A percentile compares a stretch with the other conserved stretches of the same genome.
These are phyloP conservation scores for Acacia acuminata DNA, from an alignment of 306 rosid species.

Conservation along the genomic window DNA sequence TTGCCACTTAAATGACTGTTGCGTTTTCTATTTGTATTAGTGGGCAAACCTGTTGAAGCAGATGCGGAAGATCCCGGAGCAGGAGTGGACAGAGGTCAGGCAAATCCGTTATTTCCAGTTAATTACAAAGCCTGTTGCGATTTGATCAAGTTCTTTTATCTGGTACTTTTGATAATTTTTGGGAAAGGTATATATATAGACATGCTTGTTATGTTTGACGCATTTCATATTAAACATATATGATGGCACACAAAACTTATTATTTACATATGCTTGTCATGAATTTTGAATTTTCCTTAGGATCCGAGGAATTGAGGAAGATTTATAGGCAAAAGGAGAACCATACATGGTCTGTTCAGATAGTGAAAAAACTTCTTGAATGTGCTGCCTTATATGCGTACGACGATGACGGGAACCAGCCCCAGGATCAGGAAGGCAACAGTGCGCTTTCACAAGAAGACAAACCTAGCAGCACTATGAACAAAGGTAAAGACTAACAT, in stretches of 20 bases:
- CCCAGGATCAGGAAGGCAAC: background rate
- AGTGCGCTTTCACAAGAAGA: too few relatives aligned
- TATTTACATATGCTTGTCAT: too few relatives aligned
- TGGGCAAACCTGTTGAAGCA: background rate
- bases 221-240: background rate
- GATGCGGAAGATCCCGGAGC: background rate
- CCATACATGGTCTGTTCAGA: too few relatives aligned
- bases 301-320: background rate
- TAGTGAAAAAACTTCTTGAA: background rate
- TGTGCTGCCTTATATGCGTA: background rate
- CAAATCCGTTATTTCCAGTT: background rate
- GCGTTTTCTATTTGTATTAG: too few relatives aligned
- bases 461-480: background rate
- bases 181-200: conserved; percentile 25
- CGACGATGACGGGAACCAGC: background rate
- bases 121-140: conserved; percentile 4
- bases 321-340: background rate
- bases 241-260: too few relatives aligned
- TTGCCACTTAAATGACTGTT: background rate
- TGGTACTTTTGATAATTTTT: background rate
- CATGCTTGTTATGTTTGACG: background rate
- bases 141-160: background rate
- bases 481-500: background rate
- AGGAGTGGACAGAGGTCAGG: background rate
- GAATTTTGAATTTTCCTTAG: background rate